These are phyloP conservation scores for Mycosphaerelloides madeirae DNA, from an alignment of 2,329 filamentous ascomycete genomes.

Conservation along the genomic window DNA sequence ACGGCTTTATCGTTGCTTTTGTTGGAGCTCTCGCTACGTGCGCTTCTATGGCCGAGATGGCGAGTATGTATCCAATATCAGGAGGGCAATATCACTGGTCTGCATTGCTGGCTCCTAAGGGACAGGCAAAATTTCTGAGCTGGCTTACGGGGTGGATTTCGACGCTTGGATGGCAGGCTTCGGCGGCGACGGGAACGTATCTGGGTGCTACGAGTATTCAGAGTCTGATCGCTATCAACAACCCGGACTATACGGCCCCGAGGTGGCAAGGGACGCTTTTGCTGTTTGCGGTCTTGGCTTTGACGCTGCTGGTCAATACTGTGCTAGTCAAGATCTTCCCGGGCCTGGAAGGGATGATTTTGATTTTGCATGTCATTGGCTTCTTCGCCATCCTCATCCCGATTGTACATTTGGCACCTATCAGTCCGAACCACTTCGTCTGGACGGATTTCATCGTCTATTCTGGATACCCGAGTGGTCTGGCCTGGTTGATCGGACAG, in stretches of 20 bases:
- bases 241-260: constrained; percentile 13
- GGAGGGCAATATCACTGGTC: constrained; percentile 46
- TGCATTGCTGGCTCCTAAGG: constrained; percentile 35
- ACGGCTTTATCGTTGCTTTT: constrained; percentile 35
- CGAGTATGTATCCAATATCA: constrained; percentile 36
- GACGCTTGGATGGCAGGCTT: constrained; percentile 18
- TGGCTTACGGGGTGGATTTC: constrained; percentile 33
- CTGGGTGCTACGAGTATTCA: constrained; percentile 12
- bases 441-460: too few relatives aligned
- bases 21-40: constrained; percentile 39
- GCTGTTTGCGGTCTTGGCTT: constrained; percentile 16
- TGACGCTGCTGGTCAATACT: constrained; percentile 20
- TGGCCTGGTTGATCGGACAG: constrained; percentile 12
- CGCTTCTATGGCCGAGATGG: constrained; percentile 39
- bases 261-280: constrained; percentile 26
- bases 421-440: background rate
- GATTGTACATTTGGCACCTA: too few relatives aligned
- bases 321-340: constrained; percentile 13
- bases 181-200: constrained; percentile 13
- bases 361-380: constrained; percentile 45
- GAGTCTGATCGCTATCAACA: constrained; percentile 18
- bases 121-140: constrained; percentile 34
- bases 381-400: constrained; percentile 41
- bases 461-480: constrained; percentile 7
- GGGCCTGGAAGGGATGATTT: constrained; percentile 39